Percentiles rank a stretch among this genome's conserved stretches.
Conservation (phyloP, 78 protist genomes). For the Isochrysis galbana region DNA sequence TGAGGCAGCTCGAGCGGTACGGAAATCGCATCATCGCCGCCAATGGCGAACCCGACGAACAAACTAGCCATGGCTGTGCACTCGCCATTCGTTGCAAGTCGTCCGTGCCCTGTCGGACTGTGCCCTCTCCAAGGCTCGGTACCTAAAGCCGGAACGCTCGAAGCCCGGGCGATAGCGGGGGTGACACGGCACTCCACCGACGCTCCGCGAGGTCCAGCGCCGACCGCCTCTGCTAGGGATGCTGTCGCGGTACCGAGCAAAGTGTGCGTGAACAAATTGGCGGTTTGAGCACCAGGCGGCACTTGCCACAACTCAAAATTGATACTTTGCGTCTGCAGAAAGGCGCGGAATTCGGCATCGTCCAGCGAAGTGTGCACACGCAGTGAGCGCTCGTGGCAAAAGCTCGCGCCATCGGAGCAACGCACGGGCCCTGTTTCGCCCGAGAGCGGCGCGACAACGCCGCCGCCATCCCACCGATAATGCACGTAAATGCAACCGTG, state of each 20-base stretch:
- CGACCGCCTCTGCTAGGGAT: background rate
- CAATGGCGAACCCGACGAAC: background rate
- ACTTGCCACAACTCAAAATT: background rate
- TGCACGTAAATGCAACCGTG: background rate
- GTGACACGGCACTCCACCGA: background rate
- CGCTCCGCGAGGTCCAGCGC: background rate
- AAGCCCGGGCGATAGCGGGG: too few relatives aligned
- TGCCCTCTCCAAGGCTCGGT: too few relatives aligned
- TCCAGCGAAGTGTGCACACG: background rate
- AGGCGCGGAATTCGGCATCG: background rate
- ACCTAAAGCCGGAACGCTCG: too few relatives aligned
- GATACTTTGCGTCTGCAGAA: background rate
- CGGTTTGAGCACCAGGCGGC: background rate
- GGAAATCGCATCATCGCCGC: background rate
- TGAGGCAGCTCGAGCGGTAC: background rate
- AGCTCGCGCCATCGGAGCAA: background rate
- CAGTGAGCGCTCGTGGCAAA: background rate
- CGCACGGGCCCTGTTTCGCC: background rate
- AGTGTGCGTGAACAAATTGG: background rate
- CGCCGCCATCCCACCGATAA: background rate
- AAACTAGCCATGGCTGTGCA: background rate
- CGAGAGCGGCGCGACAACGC: background rate
- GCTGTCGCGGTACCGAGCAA: background rate
- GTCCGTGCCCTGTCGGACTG: too few relatives aligned
- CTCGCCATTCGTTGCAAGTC: background rate